These are phyloP conservation scores for Elaeis oleifera DNA, from an alignment of 202 grass and related monocot species.

Conservation along the genomic window DNA sequence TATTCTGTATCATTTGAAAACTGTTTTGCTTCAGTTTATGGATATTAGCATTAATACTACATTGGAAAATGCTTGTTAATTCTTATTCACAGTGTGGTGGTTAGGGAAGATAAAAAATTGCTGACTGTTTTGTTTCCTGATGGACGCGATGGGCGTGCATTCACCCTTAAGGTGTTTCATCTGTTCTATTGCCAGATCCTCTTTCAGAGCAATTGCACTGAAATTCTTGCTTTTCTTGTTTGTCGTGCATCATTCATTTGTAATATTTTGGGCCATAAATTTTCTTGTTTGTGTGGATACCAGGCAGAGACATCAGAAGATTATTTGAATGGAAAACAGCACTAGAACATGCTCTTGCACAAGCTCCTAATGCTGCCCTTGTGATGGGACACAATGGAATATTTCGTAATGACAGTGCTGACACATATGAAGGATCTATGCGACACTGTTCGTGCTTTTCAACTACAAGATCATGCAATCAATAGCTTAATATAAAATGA, in stretches of 20 bases:
- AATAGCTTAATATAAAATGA: too few species aligned
- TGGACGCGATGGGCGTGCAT: constrained; percentile 88
- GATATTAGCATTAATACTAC: too few species aligned
- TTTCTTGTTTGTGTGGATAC: background rate
- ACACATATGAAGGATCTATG: constrained; percentile 83
- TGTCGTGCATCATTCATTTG: background rate
- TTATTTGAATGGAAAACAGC: constrained; percentile 98
- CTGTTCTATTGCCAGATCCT: background rate
- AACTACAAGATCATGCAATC: background rate
- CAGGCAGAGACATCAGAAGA: constrained; percentile 66
- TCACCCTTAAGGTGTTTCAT: constrained; percentile 88
- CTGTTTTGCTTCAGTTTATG: background rate
- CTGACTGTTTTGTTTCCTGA: constrained; percentile 98
- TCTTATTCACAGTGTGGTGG: constrained; percentile 72
- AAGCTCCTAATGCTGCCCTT: constrained; percentile 98
- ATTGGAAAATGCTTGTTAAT: constrained; percentile 3
- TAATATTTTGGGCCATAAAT: too few species aligned
- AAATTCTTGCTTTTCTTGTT: background rate
- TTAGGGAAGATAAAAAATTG: constrained; percentile 96
- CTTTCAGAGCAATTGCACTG: too few species aligned
- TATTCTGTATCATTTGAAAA: constrained; percentile 17
- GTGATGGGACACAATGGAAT: constrained; percentile 99
- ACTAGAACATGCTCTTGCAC: constrained; percentile 90
- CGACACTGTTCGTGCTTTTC: constrained; percentile 59
- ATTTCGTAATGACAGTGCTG: constrained; percentile 81